Conservation (phyloP, 2,329 filamentous ascomycete genomes). For the Mollisiaceae sp. region DNA sequence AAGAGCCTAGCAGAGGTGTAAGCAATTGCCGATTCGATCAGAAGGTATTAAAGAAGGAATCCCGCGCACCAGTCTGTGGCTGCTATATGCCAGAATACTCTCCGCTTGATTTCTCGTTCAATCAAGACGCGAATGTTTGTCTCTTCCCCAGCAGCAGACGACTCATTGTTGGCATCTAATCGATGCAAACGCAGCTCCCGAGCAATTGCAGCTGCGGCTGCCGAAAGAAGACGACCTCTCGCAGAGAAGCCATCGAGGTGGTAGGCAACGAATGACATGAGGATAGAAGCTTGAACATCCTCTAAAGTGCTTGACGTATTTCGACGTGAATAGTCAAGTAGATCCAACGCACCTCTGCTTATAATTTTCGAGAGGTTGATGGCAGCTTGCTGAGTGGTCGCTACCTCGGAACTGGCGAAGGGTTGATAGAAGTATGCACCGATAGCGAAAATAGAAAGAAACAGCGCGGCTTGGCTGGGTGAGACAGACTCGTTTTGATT, state of each 20-base stretch:
- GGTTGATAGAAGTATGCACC: constrained; percentile 36
- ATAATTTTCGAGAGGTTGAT: constrained; percentile 39
- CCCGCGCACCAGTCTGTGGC: neutral
- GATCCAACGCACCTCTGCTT: constrained; percentile 41
- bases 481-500: constrained; percentile 30
- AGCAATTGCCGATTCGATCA: neutral
- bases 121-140: constrained; percentile 29
- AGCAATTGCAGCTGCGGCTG: constrained; percentile 38
- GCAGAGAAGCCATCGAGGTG: constrained; percentile 44
- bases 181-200: constrained; percentile 25
- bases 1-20: constrained; percentile 34
- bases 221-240: constrained; percentile 41
- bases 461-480: constrained; percentile 35
- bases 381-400: constrained; percentile 34
- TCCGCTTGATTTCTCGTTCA: constrained; percentile 14
- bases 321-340: constrained; percentile 43
- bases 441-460: constrained; percentile 39
- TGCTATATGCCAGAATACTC: constrained; percentile 1
- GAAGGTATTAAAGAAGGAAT: constrained; percentile 3
- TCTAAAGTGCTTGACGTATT: constrained; percentile 40
- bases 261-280: constrained; percentile 42
- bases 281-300: constrained; percentile 45
- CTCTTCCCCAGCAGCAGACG: constrained; percentile 17
- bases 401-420: constrained; percentile 28
- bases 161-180: constrained; percentile 23